phyloP scores from a whole-genome alignment of 768 basidiomycete genomes.

The Auriculariales sp. region DNA sequence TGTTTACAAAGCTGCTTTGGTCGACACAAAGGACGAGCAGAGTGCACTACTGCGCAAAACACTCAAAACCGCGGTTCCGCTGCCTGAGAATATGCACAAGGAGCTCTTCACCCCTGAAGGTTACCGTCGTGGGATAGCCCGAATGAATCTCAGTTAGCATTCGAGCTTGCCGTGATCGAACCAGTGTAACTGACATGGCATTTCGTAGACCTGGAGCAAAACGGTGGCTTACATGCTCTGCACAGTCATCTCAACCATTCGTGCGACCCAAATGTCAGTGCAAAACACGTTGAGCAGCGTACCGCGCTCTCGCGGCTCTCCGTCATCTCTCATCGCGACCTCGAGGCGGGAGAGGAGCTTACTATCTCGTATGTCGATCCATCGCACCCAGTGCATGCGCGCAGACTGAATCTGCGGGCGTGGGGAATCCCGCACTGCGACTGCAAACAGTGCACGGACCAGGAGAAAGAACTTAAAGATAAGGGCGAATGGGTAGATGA shows the following conservation, averaged over 20 bases:
- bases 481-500: conserved; percentile 1
- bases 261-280: conserved; percentile 66
- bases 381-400: conserved; percentile 24
- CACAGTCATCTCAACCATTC: conserved; percentile 83
- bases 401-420: conserved; percentile 39
- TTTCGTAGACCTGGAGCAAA: conserved; percentile 56
- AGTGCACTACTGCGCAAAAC: conserved; percentile 39
- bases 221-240: conserved; percentile 73
- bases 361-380: conserved; percentile 70
- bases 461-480: conserved; percentile 19
- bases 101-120: conserved; percentile 64
- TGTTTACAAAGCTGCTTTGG: conserved; percentile 14
- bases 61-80: conserved; percentile 32
- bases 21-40: conserved; percentile 49
- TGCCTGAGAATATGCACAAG: conserved; percentile 28
- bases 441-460: conserved; percentile 54
- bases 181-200: too few relatives aligned
- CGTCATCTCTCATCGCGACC: conserved; percentile 47
- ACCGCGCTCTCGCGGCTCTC: conserved; percentile 62
- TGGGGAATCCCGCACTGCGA: conserved; percentile 67
- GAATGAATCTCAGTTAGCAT: conserved; percentile 72
- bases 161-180: background rate
- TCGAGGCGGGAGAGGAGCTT: conserved; percentile 62
- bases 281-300: conserved; percentile 59
- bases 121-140: conserved; percentile 57